Percentiles rank a stretch among this genome's conserved stretches.
These are phyloP conservation scores for Sisymbrium irio DNA, from an alignment of 345 rosid species.

Conservation along the genomic window DNA sequence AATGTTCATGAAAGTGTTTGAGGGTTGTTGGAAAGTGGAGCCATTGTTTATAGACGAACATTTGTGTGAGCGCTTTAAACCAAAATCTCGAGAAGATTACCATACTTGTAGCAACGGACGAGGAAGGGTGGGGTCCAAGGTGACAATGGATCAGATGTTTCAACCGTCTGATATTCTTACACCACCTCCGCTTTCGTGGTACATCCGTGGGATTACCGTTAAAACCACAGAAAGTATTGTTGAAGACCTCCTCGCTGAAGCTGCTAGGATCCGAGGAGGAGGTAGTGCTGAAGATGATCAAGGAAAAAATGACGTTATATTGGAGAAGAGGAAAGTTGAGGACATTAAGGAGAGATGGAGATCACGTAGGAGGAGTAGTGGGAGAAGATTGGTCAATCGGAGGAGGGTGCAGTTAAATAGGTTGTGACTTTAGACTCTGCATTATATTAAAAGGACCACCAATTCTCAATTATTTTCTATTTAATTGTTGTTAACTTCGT, in stretches of 20 bases:
- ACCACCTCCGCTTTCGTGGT: slow-evolving; percentile 95
- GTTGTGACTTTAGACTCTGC: neutral
- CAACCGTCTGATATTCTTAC: slow-evolving; percentile 74
- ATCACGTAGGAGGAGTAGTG: neutral
- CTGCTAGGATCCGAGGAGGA: slow-evolving; percentile 27
- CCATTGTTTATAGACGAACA: slow-evolving; percentile 73
- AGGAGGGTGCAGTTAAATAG: neutral
- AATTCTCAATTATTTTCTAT: too few relatives aligned
- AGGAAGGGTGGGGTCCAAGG: slow-evolving; percentile 79
- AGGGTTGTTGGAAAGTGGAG: slow-evolving; percentile 84
- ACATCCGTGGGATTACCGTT: slow-evolving; percentile 78
- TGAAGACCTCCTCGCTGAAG: slow-evolving; percentile 48
- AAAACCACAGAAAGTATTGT: slow-evolving; percentile 77
- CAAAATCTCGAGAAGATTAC: slow-evolving; percentile 68
- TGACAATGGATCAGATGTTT: slow-evolving; percentile 78
- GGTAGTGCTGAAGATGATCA: neutral
- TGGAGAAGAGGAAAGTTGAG: slow-evolving; percentile 13
- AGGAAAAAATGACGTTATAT: neutral
- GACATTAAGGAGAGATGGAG: slow-evolving; percentile 30
- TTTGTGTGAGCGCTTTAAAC: slow-evolving; percentile 47
- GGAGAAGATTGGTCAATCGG: neutral
- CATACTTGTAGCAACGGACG: slow-evolving; percentile 57
- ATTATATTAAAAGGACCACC: too few relatives aligned
- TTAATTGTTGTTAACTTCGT: too few relatives aligned
- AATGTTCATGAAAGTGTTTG: slow-evolving; percentile 79